phyloP scores from a whole-genome alignment of 805 yeast species.

The Ogataea ganodermae region DNA sequence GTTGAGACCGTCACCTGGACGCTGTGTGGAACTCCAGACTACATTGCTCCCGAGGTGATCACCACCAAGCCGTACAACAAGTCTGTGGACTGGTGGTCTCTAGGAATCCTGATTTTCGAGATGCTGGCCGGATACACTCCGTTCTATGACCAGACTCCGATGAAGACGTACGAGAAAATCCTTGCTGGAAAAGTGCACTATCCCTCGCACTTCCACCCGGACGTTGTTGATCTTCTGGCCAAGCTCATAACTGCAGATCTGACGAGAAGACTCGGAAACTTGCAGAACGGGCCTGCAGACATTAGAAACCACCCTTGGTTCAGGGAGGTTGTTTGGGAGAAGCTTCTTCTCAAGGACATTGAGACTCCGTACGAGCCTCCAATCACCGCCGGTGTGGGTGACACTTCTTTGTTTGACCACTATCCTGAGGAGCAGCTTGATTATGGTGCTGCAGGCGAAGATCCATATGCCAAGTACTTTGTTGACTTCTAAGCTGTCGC shows the following conservation, averaged over 20 bases:
- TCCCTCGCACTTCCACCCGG: slow-evolving; percentile 58
- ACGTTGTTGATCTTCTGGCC: slow-evolving; percentile 52
- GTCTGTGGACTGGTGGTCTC: slow-evolving; percentile 67
- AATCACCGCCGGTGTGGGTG: slow-evolving; percentile 64
- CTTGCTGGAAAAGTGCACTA: slow-evolving; percentile 55
- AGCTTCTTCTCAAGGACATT: slow-evolving; percentile 54
- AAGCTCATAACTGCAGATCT: slow-evolving; percentile 57
- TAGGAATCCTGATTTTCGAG: slow-evolving; percentile 60
- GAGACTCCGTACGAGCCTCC: slow-evolving; percentile 69
- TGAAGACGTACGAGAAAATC: slow-evolving; percentile 64
- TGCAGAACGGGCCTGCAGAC: slow-evolving; percentile 59
- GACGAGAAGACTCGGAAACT: slow-evolving; percentile 57
- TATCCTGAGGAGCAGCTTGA: slow-evolving; percentile 82
- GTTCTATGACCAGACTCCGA: slow-evolving; percentile 63
- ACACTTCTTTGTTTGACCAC: slow-evolving; percentile 62
- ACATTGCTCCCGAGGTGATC: slow-evolving; percentile 65
- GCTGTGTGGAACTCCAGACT: slow-evolving; percentile 65
- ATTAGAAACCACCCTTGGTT: slow-evolving; percentile 62
- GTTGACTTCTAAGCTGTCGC: slow-evolving; percentile 28
- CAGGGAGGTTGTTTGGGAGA: slow-evolving; percentile 62
- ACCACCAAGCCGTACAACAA: slow-evolving; percentile 64
- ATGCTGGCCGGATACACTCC: slow-evolving; percentile 67
- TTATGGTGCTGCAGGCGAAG: slow-evolving; percentile 69
- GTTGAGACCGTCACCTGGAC: slow-evolving; percentile 62
- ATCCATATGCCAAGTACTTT: slow-evolving; percentile 36